Evolutionary conservation across 257 asterid species (phyloP).

Genomic region (Euphrasia confusa): DNA sequence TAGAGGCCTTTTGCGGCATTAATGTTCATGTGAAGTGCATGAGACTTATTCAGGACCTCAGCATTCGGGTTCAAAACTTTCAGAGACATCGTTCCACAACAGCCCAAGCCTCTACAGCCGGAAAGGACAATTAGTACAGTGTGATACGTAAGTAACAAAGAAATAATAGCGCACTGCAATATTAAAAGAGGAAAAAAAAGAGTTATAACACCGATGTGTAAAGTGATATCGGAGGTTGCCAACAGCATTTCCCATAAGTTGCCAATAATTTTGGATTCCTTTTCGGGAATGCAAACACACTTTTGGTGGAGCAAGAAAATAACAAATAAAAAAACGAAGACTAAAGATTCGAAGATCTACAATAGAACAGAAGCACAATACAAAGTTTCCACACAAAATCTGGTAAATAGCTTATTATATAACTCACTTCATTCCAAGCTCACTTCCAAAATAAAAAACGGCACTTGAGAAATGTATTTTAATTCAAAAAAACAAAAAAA

Average conservation of each 20-base stretch:
- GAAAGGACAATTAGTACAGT: conserved; percentile 1
- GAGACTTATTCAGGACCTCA: conserved; percentile 95
- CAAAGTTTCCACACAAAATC: too few relatives aligned
- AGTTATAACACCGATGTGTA: not conserved
- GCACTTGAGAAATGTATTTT: too few relatives aligned
- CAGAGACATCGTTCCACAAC: conserved; percentile 57
- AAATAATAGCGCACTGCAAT: not conserved
- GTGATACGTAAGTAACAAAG: not conserved
- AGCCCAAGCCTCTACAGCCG: conserved; percentile 20
- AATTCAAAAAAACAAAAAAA: too few relatives aligned
- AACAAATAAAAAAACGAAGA: too few relatives aligned
- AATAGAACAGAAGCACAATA: too few relatives aligned
- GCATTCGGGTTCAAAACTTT: conserved; percentile 96
- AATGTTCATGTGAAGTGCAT: conserved; percentile 97
- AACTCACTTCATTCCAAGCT: too few relatives aligned
- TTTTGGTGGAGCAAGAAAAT: too few relatives aligned
- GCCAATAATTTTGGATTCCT: too few relatives aligned
- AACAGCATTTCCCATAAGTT: not conserved
- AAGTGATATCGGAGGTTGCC: conserved; percentile 27
- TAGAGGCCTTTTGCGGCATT: conserved; percentile 97
- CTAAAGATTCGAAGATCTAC: too few relatives aligned
- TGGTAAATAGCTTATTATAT: too few relatives aligned
- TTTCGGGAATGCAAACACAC: too few relatives aligned
- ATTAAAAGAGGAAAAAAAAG: not conserved
- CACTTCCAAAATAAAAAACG: too few relatives aligned